Percentiles rank a stretch among this genome's conserved stretches.
Evolutionary conservation across 1,284 basidiomycete species (phyloP).

Genomic region (Ustilago loliicola): DNA sequence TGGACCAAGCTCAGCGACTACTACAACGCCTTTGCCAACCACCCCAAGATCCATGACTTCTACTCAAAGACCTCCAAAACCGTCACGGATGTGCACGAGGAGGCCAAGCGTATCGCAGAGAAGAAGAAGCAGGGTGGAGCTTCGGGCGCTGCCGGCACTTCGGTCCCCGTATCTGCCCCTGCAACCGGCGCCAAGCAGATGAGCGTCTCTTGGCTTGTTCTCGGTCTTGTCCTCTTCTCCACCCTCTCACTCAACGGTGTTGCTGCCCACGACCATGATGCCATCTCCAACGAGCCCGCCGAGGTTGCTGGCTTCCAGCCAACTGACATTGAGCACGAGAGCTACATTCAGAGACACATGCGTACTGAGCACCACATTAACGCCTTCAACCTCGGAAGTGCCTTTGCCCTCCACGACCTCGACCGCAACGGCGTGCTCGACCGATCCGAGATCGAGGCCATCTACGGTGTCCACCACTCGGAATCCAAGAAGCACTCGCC

Average conservation of each 20-base stretch:
- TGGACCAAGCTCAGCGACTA: conserved; percentile 64
- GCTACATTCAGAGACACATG: conserved; percentile 70
- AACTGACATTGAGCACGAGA: conserved; percentile 54
- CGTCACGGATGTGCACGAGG: conserved; percentile 86
- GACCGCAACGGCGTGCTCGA: conserved; percentile 75
- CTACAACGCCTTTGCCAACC: conserved; percentile 62
- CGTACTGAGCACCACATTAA: conserved; percentile 70
- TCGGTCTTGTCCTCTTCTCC: conserved; percentile 52
- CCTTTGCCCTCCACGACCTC: conserved; percentile 89
- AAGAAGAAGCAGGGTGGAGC: conserved; percentile 71
- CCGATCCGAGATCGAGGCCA: conserved; percentile 71
- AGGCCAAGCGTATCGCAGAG: conserved; percentile 81
- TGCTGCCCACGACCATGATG: conserved; percentile 43
- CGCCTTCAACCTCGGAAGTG: conserved; percentile 69
- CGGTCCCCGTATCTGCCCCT: conserved; percentile 19
- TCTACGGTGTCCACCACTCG: conserved; percentile 89
- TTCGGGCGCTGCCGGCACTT: conserved; percentile 50
- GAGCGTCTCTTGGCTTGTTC: conserved; percentile 49
- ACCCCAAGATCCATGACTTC: conserved; percentile 73
- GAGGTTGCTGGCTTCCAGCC: conserved; percentile 53
- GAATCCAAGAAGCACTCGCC: conserved; percentile 88
- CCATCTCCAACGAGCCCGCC: conserved; percentile 43
- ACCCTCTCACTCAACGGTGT: conserved; percentile 35
- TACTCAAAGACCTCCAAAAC: conserved; percentile 86
- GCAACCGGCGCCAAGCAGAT: conserved; percentile 35